Evolutionary conservation across 1,284 basidiomycete species (phyloP), one percentile per base, ranked within the genome.

Genomic region (Peniophora sp.): DNA sequence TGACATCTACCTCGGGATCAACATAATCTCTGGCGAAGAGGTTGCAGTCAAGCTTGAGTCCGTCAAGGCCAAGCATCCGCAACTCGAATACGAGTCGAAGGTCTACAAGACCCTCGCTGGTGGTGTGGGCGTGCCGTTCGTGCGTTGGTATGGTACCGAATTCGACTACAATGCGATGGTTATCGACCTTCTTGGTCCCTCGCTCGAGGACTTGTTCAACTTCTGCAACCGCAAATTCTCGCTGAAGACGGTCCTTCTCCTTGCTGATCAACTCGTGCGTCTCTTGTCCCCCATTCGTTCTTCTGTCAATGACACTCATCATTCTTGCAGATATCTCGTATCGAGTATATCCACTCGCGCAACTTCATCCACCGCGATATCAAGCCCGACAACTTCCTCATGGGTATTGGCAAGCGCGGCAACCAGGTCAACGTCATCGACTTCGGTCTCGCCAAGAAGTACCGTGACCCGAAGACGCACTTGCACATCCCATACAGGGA

Each of bases 141-240:
- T 98, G 52, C 77, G 95, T 62, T 90, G 97, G 97, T 99, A 92
- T 67, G 97, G 97, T 41, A 97, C 95, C 56, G 96, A 99, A 70
- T 98, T 95, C 68, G 95, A 99, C 69, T 99, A 99, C 80, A 97
- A 99, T 57, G 96, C 96, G 54, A 98, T 99, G 96, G 97, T 99
- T 53, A 77, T 99, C 60, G 97, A 99, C 73, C 85, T 98, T 52
- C 83, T 99, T 34, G 97, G 96, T 2, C 95, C 97, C 25, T 96
- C 92, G 46, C 85, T 99, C 48, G 97, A 99, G 70, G 97, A 99
- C 63, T 79, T 99, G 17, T 99, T 99, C 88, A 99, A 99, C 78
- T 99, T 98, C 65, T 99, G 97, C 81, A 95, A 96, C 77, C 88
- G 96, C 71, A 97, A 97, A 68, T 99, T 99, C 72, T 89, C 80